Conservation (phyloP, 768 basidiomycete genomes). For the Trametes villosa region DNA sequence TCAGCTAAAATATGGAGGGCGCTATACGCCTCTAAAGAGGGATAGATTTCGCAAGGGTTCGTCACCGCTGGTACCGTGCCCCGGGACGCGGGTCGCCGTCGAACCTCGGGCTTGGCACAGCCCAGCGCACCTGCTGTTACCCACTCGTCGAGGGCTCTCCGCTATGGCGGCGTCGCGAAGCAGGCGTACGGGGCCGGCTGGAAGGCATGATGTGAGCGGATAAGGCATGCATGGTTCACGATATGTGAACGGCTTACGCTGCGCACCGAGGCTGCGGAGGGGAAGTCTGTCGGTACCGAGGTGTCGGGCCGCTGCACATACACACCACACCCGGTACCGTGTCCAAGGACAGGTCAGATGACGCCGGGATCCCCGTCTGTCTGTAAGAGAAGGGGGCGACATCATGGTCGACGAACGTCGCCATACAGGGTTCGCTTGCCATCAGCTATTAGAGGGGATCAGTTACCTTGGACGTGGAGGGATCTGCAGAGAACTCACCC, state of each 20-base stretch:
- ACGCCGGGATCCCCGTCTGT: not conserved
- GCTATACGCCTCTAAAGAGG: not conserved
- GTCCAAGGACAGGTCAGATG: not conserved
- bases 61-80: not conserved
- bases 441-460: too few relatives aligned
- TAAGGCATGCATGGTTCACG: not conserved
- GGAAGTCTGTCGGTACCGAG: conserved; percentile 12
- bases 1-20: not conserved
- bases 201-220: not conserved
- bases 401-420: too few relatives aligned
- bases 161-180: not conserved
- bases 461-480: not conserved
- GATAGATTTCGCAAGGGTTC: not conserved
- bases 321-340: not conserved
- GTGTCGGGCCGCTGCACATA: conserved; percentile 1
- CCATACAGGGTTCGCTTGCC: too few relatives aligned
- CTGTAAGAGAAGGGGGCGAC: not conserved
- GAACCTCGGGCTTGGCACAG: not conserved
- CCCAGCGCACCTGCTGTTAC: not conserved
- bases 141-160: not conserved
- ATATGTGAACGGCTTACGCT: not conserved
- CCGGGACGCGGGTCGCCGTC: not conserved
- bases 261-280: not conserved
- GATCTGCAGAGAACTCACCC: not conserved
- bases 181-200: not conserved